Evolutionary conservation across 164 flowering plant genomes (phyloP), one percentile per base, ranked within the genome.

Genomic region (Sedum album): DNA sequence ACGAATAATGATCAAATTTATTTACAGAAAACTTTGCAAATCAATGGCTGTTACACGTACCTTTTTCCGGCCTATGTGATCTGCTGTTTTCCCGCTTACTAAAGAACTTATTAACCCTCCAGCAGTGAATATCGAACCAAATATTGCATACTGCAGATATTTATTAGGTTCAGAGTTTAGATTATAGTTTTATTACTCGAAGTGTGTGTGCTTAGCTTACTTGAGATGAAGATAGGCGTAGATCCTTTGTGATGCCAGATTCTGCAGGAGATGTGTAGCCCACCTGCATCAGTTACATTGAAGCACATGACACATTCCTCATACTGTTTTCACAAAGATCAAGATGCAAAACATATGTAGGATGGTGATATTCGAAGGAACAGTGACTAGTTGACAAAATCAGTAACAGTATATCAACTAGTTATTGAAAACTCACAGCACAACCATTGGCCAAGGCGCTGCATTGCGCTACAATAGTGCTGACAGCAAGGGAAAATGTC

Each of bases 71-170:
- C 87, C 87, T 35, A 79, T 26, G n/a, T 70, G 69, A 68, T 84
- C 87, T 30, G 85, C 69, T 5, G 79, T 35, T 41, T 31, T 77
- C 25, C 87, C 87, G 48, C 76, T 68, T 23, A 75, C 7, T 2
- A 74, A 28, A 10, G 84, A 76, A 31, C 85, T 84, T 20, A 80
- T 1, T 69, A 82, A 61, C 57, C 72, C 84, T 31, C 87, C 87
- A 38, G 79, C 53, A 25, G 83, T 77, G 33, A 77, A 18, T 28
- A 75, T 64, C 7, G 87, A 82, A 26, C 82, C 83, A 63, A 63
- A 63, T 33, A 63, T 38, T 33, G 66, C 66, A 63, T 31, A 63
- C 66, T 63, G 42, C 66, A 63, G 4, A 18, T 11, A 63, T 15
- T 4, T 8, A 0, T 35, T 15, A 35, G 10, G 8, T 1, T n/a